phyloP scores from a whole-genome alignment of 2,329 filamentous ascomycete species.

The Colletotrichum lentis region DNA sequence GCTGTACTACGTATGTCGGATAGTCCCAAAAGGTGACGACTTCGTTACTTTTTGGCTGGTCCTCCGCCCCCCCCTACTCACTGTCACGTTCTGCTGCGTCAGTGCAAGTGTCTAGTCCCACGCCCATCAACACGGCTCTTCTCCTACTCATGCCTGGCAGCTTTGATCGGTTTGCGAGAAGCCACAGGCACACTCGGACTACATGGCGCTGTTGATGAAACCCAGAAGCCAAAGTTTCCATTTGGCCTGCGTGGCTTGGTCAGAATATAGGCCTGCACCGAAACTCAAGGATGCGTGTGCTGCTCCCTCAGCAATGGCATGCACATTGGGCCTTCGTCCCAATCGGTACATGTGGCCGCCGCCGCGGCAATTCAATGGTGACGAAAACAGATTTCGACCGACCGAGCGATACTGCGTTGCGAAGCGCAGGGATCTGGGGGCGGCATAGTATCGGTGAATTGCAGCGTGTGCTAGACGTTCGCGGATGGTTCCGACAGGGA shows the following conservation, averaged over 20 bases:
- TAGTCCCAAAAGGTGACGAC: not conserved
- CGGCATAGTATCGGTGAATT: slow-evolving; percentile 26
- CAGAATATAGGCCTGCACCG: slow-evolving; percentile 1
- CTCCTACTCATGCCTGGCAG: not conserved
- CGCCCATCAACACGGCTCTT: not conserved
- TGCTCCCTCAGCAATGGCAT: not conserved
- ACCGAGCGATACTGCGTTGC: slow-evolving; percentile 27
- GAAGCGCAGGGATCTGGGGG: slow-evolving; percentile 29
- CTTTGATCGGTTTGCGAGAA: not conserved
- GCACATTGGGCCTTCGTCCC: slow-evolving; percentile 8
- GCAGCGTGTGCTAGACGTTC: not conserved
- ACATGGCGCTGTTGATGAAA: slow-evolving; percentile 21
- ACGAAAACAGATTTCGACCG: slow-evolving; percentile 32
- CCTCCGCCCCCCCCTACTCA: not conserved
- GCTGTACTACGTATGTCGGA: too few species aligned
- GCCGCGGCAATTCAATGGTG: slow-evolving; percentile 16
- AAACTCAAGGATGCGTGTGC: slow-evolving; percentile 18
- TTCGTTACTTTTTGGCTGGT: not conserved
- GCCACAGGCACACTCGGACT: slow-evolving; percentile 4
- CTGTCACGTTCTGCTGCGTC: not conserved
- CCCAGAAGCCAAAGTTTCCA: not conserved
- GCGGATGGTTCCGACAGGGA: slow-evolving; percentile 13
- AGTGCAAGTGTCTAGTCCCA: not conserved
- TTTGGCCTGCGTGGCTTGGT: not conserved
- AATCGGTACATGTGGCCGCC: slow-evolving; percentile 25